Percentiles rank a stretch among this genome's conserved stretches.
Conservation (phyloP, 2,329 filamentous ascomycete species). For the Arthrobotrys conoides region DNA sequence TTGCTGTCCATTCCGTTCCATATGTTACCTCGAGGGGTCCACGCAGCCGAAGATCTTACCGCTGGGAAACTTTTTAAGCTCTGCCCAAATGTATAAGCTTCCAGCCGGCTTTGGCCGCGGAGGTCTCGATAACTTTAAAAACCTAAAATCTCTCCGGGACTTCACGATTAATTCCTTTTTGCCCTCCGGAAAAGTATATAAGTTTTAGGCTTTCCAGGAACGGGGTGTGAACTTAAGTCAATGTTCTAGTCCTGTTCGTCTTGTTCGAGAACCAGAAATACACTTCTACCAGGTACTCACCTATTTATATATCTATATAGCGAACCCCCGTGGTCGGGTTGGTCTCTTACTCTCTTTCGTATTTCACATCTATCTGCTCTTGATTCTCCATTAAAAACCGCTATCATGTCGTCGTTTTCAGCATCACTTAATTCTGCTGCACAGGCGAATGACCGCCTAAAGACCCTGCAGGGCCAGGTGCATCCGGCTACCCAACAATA, state of each 20-base stretch:
- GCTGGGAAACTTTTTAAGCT: constrained; percentile 11
- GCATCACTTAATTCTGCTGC: constrained; percentile 45
- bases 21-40: constrained; percentile 1
- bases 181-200: constrained; percentile 49
- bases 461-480: constrained; percentile 50
- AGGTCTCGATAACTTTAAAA: constrained; percentile 37
- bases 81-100: constrained; percentile 32
- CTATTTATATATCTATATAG: neutral
- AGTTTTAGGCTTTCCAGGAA: constrained; percentile 32
- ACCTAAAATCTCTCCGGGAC: constrained; percentile 41
- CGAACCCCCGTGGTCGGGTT: constrained; percentile 15
- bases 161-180: constrained; percentile 13
- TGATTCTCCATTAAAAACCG: neutral
- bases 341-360: neutral
- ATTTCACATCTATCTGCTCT: neutral
- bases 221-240: constrained; percentile 5
- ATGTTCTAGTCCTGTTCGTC: constrained; percentile 6
- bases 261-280: neutral
- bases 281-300: too few species aligned
- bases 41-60: constrained; percentile 45
- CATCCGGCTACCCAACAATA: constrained; percentile 16
- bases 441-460: constrained; percentile 57
- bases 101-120: constrained; percentile 44
- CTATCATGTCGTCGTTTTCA: constrained; percentile 33
- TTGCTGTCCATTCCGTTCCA: neutral